Evolutionary conservation across 345 rosid species (phyloP).

Genomic region (Eucalyptus pauciflora): DNA sequence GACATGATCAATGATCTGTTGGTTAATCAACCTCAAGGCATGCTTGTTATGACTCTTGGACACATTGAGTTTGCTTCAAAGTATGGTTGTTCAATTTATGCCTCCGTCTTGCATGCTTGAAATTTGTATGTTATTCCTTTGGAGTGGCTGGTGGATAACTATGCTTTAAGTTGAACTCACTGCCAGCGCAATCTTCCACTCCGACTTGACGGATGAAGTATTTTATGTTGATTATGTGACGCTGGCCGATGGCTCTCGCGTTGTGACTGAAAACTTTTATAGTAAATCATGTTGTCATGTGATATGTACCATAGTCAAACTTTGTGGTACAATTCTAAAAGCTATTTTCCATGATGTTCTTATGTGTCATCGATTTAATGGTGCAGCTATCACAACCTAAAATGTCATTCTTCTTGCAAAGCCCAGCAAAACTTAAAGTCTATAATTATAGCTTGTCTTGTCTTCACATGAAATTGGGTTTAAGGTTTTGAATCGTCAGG

Average conservation of each 20-base stretch:
- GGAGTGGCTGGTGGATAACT: background rate
- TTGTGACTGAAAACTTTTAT: background rate
- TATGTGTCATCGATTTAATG: background rate
- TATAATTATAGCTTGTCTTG: background rate
- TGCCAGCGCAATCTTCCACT: background rate
- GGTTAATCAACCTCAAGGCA: background rate
- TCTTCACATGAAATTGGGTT: background rate
- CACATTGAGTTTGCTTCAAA: background rate
- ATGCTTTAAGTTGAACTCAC: background rate
- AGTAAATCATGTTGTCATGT: background rate
- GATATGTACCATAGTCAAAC: background rate
- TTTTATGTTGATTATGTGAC: background rate
- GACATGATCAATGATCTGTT: background rate
- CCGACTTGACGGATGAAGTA: background rate
- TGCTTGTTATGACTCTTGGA: background rate
- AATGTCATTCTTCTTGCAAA: background rate
- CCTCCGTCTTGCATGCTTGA: background rate
- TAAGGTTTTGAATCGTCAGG: background rate
- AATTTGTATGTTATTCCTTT: background rate
- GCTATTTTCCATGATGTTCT: background rate
- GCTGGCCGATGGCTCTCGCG: background rate
- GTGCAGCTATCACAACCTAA: background rate
- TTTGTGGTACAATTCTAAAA: background rate
- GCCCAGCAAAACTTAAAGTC: background rate
- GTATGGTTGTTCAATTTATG: background rate